These are phyloP conservation scores for Eragrostis curvula DNA, from an alignment of 176 grass and related monocot species.

Conservation along the genomic window DNA sequence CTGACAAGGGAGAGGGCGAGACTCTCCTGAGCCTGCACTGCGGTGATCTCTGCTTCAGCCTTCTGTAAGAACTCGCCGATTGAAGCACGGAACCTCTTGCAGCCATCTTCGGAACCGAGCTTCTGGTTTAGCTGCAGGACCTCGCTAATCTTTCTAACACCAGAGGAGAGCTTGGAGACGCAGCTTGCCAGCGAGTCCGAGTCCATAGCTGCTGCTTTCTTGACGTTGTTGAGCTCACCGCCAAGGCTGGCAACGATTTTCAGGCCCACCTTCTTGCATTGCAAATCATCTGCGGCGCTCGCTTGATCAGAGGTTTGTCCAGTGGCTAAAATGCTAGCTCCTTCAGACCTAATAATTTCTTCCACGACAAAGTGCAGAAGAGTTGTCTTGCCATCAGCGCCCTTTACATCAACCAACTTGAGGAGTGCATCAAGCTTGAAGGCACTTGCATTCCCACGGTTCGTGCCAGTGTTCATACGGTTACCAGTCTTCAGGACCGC, in stretches of 20 bases:
- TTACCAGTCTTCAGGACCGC: slow-evolving; percentile 92
- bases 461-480: slow-evolving; percentile 89
- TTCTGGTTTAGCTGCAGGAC: slow-evolving; percentile 63
- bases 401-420: slow-evolving; percentile 82
- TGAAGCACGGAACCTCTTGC: slow-evolving; percentile 51
- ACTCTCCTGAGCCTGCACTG: slow-evolving; percentile 75
- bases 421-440: slow-evolving; percentile 93
- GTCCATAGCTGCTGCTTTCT: slow-evolving; percentile 87
- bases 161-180: slow-evolving; percentile 63
- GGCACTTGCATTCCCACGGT: slow-evolving; percentile 78
- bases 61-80: slow-evolving; percentile 73
- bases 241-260: slow-evolving; percentile 73
- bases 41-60: slow-evolving; percentile 70
- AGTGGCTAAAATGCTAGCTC: slow-evolving; percentile 52
- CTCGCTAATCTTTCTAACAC: slow-evolving; percentile 71
- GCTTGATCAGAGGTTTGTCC: not conserved
- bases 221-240: slow-evolving; percentile 72
- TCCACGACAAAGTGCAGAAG: slow-evolving; percentile 93
- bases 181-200: slow-evolving; percentile 63
- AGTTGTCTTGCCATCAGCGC: slow-evolving; percentile 81
- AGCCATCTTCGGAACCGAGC: slow-evolving; percentile 39
- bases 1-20: slow-evolving; percentile 69
- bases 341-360: slow-evolving; percentile 82
- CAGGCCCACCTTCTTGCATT: slow-evolving; percentile 74
- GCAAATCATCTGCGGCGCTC: slow-evolving; percentile 45